Evolutionary conservation across 495 filamentous ascomycete species (phyloP).

Genomic region (Choiromyces venosus): DNA sequence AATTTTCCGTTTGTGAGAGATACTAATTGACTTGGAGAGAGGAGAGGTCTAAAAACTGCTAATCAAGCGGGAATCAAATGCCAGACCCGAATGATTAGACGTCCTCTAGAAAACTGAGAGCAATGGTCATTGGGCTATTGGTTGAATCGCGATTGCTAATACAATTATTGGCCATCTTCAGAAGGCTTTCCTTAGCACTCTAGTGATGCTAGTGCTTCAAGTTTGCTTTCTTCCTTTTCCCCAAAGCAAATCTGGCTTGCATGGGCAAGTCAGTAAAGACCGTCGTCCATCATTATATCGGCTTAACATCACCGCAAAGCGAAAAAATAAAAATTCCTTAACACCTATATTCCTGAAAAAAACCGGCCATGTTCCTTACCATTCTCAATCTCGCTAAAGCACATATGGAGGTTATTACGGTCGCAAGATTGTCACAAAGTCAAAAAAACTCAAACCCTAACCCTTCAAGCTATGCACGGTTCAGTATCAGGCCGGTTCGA

Average conservation of each 20-base stretch:
- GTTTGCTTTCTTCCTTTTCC: neutral
- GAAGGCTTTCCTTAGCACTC: neutral
- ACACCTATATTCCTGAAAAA: too few species aligned
- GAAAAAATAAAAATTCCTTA: too few species aligned
- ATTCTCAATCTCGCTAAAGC: too few species aligned
- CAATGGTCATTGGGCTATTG: neutral
- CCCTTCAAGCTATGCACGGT: neutral
- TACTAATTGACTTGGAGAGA: neutral
- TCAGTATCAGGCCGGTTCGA: neutral
- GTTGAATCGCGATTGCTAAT: neutral
- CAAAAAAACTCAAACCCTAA: neutral
- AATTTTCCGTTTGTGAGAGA: neutral
- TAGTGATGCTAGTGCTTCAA: neutral
- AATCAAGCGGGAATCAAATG: neutral
- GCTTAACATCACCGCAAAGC: too few species aligned
- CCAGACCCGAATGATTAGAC: neutral
- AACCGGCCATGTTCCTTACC: too few species aligned
- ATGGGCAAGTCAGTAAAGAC: too few species aligned
- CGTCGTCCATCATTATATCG: too few species aligned
- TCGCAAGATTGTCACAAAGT: neutral
- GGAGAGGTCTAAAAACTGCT: neutral
- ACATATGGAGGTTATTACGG: neutral
- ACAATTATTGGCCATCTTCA: neutral
- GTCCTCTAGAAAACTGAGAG: neutral
- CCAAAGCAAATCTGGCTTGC: too few species aligned